Evolutionary conservation across 768 basidiomycete species (phyloP), one percentile per base, ranked within the genome.

Genomic region (Mrakia gelida): DNA sequence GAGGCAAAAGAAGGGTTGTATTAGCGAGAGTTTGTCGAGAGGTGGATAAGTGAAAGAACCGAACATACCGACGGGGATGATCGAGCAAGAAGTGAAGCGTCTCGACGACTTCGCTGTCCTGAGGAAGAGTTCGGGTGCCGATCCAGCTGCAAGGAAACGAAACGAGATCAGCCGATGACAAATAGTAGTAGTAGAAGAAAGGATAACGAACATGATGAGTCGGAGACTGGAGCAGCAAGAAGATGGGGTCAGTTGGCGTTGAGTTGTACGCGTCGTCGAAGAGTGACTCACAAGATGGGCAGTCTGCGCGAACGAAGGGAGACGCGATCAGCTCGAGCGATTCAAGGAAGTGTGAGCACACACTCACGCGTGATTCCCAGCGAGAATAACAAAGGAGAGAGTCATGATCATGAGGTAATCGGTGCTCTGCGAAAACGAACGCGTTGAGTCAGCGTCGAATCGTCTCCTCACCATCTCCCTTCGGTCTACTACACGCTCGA

Each of bases 31-130:
- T 52, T 2, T 2, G 0, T 23, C 21, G 26, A 56, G 23, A 26
- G 54, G 23, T 1, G 23, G 54, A 56, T 56, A 7, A 23, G 56
- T 4, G 67, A 38, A 32, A 38, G 67, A 30, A 45, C n/a, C n/a
- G 67, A 21, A 38, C 67, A 3, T 1, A 45, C 67, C 67, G 15
- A 3, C 34, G 43, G 7, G 34, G 67, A 45, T 70, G 43, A n/a
- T 45, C 43, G 67, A 70, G 34, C 5, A 70, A 28, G 67, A 70
- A 70, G 32, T 70, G 59, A 28, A 59, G 59, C 28, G 59, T 59
- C 26, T 59, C 59, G n/a, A n/a, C 59, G 26, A n/a, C 59, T 59
- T 59, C 59, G 59, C 59, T 59, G 59, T 59, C 59, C 13, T 59
- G 13, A 9, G 59, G 59, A 18, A 59, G 26, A 13, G 26, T 59